Conservation (phyloP, 495 filamentous ascomycete genomes). For the Emericellopsis terricola region DNA sequence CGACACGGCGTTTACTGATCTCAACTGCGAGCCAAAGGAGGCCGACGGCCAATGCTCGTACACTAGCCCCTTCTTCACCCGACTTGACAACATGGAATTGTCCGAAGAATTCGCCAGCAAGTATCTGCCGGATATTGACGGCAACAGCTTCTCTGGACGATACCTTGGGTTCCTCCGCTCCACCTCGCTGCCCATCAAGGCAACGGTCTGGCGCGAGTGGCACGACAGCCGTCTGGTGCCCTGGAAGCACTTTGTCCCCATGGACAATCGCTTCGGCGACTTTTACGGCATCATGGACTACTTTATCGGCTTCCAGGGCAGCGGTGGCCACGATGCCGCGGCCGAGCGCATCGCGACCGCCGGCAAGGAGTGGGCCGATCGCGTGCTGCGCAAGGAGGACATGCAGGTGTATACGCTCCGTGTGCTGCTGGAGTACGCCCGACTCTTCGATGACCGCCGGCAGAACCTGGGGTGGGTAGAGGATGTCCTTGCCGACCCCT, state of each 20-base stretch:
- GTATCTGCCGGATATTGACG: slow-evolving; percentile 50
- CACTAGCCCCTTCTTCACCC: slow-evolving; percentile 26
- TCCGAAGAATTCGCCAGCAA: slow-evolving; percentile 42
- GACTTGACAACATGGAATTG: slow-evolving; percentile 19
- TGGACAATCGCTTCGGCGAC: slow-evolving; percentile 68
- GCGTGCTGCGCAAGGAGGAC: slow-evolving; percentile 50
- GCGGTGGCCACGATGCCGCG: slow-evolving; percentile 33
- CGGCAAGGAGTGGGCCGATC: slow-evolving; percentile 48
- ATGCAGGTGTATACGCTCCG: slow-evolving; percentile 55
- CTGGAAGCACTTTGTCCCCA: slow-evolving; percentile 67
- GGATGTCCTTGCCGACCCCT: slow-evolving; percentile 12
- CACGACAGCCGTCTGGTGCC: slow-evolving; percentile 50
- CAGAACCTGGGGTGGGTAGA: slow-evolving; percentile 50
- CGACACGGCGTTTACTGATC: slow-evolving; percentile 27
- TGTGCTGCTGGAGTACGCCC: slow-evolving; percentile 52
- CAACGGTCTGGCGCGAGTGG: slow-evolving; percentile 61
- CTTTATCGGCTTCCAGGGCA: slow-evolving; percentile 40
- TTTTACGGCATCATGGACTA: slow-evolving; percentile 65
- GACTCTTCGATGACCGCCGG: slow-evolving; percentile 45
- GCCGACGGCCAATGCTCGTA: slow-evolving; percentile 28
- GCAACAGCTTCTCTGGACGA: slow-evolving; percentile 53
- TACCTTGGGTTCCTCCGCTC: slow-evolving; percentile 50
- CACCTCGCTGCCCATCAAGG: slow-evolving; percentile 48
- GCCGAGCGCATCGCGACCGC: slow-evolving; percentile 44
- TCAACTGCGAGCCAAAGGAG: slow-evolving; percentile 20